Evolutionary conservation across 345 rosid species (phyloP).

Genomic region (Carallia pectinifolia): DNA sequence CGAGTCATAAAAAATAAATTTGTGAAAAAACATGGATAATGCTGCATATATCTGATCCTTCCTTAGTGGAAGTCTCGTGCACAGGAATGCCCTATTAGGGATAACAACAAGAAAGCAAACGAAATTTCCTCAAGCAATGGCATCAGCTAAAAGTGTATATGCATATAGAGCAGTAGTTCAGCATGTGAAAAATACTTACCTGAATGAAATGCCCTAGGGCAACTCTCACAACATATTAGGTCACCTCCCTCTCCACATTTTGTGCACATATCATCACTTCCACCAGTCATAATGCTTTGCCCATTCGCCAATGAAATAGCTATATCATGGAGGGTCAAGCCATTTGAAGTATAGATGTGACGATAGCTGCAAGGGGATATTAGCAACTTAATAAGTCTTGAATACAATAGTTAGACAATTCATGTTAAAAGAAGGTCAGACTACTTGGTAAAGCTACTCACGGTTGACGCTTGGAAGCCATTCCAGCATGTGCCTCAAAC

Average conservation of each 20-base stretch:
- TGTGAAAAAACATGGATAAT: too few species aligned
- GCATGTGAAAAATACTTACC: slow-evolving; percentile 34
- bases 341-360: slow-evolving; percentile 79
- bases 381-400: background rate
- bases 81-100: too few species aligned
- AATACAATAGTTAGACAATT: slow-evolving; percentile 13
- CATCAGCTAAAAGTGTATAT: background rate
- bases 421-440: slow-evolving; percentile 12
- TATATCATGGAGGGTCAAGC: slow-evolving; percentile 86
- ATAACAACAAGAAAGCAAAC: background rate
- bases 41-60: too few species aligned
- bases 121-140: background rate
- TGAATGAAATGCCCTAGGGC: slow-evolving; percentile 86
- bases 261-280: slow-evolving; percentile 85
- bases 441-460: slow-evolving; percentile 40
- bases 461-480: slow-evolving; percentile 99
- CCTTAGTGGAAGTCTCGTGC: too few species aligned
- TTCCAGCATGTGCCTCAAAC: slow-evolving; percentile 99
- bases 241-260: slow-evolving; percentile 83
- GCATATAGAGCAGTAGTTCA: too few species aligned
- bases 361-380: slow-evolving; percentile 61
- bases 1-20: too few species aligned
- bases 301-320: slow-evolving; percentile 83
- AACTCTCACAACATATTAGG: slow-evolving; percentile 66
- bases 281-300: slow-evolving; percentile 59